Conservation (phyloP, 495 filamentous ascomycete species). For the Daldinia childiae region DNA sequence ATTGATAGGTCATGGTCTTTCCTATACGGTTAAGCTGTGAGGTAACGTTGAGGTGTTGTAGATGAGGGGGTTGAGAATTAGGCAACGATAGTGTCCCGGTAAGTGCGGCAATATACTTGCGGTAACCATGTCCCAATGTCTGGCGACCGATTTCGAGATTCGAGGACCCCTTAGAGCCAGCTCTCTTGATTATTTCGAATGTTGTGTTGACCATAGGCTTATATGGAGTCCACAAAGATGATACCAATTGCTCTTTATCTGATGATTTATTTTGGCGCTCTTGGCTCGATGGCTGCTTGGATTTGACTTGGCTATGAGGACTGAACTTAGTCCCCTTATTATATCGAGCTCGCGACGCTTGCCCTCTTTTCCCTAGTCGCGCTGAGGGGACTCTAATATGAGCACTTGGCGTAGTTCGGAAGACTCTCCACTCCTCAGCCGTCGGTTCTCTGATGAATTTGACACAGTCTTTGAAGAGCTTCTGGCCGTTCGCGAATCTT, state of each 20-base stretch:
- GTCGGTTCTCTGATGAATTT: constrained; percentile 79
- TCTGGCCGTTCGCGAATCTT: constrained; percentile 53
- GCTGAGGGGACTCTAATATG: constrained; percentile 44
- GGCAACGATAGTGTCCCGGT: constrained; percentile 53
- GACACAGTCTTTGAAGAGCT: constrained; percentile 69
- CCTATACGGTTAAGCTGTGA: constrained; percentile 53
- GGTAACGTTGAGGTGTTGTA: constrained; percentile 54
- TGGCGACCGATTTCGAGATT: constrained; percentile 54
- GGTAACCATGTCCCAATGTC: constrained; percentile 55
- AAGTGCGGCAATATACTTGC: constrained; percentile 55
- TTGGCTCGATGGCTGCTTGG: constrained; percentile 9
- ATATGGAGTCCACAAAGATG: constrained; percentile 52
- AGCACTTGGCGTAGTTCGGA: constrained; percentile 49
- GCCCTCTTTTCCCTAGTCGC: constrained; percentile 45
- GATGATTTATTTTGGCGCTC: background rate
- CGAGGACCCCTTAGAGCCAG: constrained; percentile 52
- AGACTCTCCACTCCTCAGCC: constrained; percentile 68
- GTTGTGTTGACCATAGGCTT: constrained; percentile 55
- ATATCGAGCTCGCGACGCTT: constrained; percentile 44
- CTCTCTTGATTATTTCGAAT: constrained; percentile 55
- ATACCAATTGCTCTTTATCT: constrained; percentile 10
- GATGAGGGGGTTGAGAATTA: constrained; percentile 54
- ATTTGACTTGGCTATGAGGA: constrained; percentile 29
- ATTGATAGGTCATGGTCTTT: constrained; percentile 59
- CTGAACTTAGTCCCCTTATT: constrained; percentile 45